phyloP scores from a whole-genome alignment of 768 basidiomycete species.

The Amanita rubescens region DNA sequence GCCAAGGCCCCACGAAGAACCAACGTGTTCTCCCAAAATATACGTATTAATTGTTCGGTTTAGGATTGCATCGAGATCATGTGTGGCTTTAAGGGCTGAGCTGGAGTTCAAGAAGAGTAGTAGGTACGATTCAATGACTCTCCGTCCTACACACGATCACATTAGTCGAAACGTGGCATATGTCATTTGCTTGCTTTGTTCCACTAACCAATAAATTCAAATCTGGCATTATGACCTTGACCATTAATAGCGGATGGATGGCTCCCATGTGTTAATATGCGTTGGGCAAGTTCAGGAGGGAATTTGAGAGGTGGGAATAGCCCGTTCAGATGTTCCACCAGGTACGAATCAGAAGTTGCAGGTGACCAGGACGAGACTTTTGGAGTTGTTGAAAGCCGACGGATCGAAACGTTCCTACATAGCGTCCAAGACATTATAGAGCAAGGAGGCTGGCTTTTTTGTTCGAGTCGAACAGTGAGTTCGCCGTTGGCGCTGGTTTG shows the following conservation, averaged over 20 bases:
- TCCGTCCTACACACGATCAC: conserved; percentile 44
- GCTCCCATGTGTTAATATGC: conserved; percentile 73
- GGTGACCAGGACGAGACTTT: conserved; percentile 12
- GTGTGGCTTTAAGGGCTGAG: conserved; percentile 34
- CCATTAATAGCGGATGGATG: conserved; percentile 60
- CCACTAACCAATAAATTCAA: conserved; percentile 64
- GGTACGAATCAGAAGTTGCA: conserved; percentile 9
- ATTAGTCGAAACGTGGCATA: background rate
- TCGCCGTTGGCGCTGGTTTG: background rate
- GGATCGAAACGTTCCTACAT: conserved; percentile 19
- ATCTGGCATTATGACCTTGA: conserved; percentile 66
- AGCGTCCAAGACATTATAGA: conserved; percentile 22
- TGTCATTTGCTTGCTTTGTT: conserved; percentile 2
- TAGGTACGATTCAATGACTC: conserved; percentile 71
- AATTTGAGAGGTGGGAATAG: conserved; percentile 65
- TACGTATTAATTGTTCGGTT: conserved; percentile 61
- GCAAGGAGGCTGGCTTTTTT: background rate
- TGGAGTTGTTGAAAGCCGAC: conserved; percentile 8
- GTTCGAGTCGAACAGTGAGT: background rate
- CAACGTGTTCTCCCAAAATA: conserved; percentile 66
- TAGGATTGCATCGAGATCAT: conserved; percentile 53
- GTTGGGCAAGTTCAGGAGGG: conserved; percentile 59
- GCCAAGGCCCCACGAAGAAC: conserved; percentile 67
- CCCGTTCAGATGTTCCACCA: conserved; percentile 50
- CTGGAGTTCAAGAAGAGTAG: conserved; percentile 61